phyloP scores from a whole-genome alignment of 2,329 filamentous ascomycete genomes.

The Orbilia quercus region DNA sequence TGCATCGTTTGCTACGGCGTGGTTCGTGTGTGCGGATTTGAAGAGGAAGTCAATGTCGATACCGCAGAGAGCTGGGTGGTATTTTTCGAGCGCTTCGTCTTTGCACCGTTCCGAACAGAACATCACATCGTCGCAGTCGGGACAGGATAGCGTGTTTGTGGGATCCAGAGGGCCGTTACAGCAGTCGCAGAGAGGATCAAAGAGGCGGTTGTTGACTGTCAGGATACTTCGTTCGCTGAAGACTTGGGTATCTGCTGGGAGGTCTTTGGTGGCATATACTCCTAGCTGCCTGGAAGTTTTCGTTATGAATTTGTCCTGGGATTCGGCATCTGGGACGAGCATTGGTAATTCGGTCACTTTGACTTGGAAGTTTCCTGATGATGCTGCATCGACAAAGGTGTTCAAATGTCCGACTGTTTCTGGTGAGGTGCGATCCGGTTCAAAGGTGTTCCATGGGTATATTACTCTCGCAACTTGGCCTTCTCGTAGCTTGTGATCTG shows the following conservation, averaged over 20 bases:
- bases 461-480: conserved; percentile 61
- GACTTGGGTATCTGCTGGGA: conserved; percentile 78
- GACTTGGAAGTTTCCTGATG: conserved; percentile 85
- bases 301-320: conserved; percentile 50
- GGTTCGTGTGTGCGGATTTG: conserved; percentile 71
- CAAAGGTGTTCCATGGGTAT: conserved; percentile 76
- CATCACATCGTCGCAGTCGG: conserved; percentile 73
- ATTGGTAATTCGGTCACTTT: conserved; percentile 79
- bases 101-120: conserved; percentile 74
- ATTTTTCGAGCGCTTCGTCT: conserved; percentile 70
- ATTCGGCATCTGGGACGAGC: conserved; percentile 66
- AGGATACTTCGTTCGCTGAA: conserved; percentile 85
- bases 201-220: conserved; percentile 87
- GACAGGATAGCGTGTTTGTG: conserved; percentile 66
- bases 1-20: conserved; percentile 39
- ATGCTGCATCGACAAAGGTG: conserved; percentile 69
- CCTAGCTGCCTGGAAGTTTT: conserved; percentile 76
- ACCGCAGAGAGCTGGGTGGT: conserved; percentile 75
- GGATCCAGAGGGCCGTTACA: conserved; percentile 76
- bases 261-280: conserved; percentile 85
- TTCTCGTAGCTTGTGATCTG: conserved; percentile 36
- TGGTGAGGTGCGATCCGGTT: conserved; percentile 76
- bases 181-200: conserved; percentile 88
- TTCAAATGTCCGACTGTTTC: conserved; percentile 80
- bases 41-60: conserved; percentile 74